These are phyloP conservation scores for Barnettozyma vustinii DNA, from an alignment of 805 yeast genomes.

Conservation along the genomic window DNA sequence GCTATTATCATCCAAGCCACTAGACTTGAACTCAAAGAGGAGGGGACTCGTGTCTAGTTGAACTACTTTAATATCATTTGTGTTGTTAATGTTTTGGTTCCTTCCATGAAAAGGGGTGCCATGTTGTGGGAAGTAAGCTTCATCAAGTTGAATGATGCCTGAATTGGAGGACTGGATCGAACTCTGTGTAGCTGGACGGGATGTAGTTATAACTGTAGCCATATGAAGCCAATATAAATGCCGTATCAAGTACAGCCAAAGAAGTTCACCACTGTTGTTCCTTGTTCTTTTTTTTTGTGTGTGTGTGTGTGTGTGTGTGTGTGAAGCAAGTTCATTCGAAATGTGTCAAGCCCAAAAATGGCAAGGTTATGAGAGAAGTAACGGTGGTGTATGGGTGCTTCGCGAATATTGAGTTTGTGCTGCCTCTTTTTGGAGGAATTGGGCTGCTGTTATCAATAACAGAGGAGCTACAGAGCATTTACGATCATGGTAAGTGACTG, in stretches of 20 bases:
- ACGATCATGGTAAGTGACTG: neutral
- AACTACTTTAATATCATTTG: neutral
- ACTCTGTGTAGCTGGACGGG: slow-evolving; percentile 11
- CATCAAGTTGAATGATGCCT: slow-evolving; percentile 3
- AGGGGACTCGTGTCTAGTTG: neutral
- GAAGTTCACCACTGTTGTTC: neutral
- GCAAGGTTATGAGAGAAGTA: neutral
- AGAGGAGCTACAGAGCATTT: neutral
- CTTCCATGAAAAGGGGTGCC: neutral
- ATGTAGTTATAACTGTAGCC: neutral
- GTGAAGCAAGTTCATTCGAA: no score
- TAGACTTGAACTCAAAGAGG: neutral
- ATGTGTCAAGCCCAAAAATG: neutral
- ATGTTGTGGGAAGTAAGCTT: neutral
- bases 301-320: neutral
- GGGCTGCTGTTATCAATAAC: neutral
- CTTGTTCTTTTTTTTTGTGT: neutral
- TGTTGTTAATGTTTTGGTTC: neutral
- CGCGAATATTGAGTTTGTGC: neutral
- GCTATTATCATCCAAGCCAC: neutral
- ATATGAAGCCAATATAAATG: neutral
- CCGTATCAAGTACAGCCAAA: neutral
- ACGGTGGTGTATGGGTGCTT: neutral
- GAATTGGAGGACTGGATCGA: slow-evolving; percentile 16
- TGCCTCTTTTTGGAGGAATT: neutral